These are phyloP conservation scores for Aeschynomene evenia DNA, from an alignment of 306 rosid species.

Conservation along the genomic window DNA sequence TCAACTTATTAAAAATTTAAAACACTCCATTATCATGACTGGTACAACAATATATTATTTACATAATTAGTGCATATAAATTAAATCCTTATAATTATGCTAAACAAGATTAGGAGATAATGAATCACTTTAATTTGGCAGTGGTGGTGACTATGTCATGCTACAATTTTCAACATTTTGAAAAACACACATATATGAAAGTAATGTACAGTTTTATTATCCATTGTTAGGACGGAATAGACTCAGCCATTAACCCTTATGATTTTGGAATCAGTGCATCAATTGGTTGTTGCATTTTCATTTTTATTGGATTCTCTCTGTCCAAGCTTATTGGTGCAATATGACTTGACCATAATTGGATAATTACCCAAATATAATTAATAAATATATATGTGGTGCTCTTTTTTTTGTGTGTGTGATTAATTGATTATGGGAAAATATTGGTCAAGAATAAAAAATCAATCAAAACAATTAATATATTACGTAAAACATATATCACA, in stretches of 20 bases:
- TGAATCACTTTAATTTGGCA: constrained; percentile 2
- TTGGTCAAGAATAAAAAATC: no score
- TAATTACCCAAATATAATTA: not conserved
- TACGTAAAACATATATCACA: no score
- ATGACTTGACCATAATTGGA: not conserved
- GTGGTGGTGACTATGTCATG: not conserved
- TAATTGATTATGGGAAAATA: no score
- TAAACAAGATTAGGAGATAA: not conserved
- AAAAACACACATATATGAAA: constrained; percentile 7
- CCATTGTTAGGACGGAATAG: not conserved
- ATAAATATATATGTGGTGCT: constrained; percentile 3
- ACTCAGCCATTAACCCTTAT: not conserved
- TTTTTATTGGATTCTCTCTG: not conserved
- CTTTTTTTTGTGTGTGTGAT: not conserved
- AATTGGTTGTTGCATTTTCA: not conserved
- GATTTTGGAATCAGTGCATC: not conserved
- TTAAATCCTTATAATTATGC: no score
- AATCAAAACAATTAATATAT: no score
- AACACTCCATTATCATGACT: no score
- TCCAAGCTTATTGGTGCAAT: not conserved
- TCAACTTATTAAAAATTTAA: no score
- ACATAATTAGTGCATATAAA: no score
- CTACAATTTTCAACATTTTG: not conserved
- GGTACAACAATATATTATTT: no score
- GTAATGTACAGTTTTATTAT: not conserved